Base-by-base conservation (phyloP, 164 flowering plant species). In the Magnolia kwangsiensis region DNA sequence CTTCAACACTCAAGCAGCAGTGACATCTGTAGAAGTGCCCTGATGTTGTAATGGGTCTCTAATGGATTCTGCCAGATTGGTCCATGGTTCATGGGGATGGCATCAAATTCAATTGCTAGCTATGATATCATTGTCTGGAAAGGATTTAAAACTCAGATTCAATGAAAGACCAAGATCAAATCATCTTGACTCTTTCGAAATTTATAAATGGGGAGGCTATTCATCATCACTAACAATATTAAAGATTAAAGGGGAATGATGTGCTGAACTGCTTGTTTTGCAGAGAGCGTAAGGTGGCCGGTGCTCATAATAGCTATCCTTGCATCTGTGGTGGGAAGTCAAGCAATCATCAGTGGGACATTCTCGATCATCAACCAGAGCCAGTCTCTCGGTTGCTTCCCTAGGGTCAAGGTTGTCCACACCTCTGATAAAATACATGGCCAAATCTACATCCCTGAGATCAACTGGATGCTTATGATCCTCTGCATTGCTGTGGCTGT, bases 281-380 rank as follows among this genome's bases (percentile, higher is more conserved):
- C 91, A 94, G 98, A 87, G 70, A 78, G 75, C 64, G 89, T 94
- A 67, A 86, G 92, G 81, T 90, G 94, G 96, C 98, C 97, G 1
- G 94, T 94, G 76, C 86, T 94, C 69, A 58, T 85, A 29, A 65
- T 94, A 10, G 98, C 98, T 19, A 92, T 94, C 71, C 92, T 94
- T 75, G 98, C 98, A 73, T 89, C 98, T n/a, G 97, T 94, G 51
- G 98, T 94, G 61, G 98, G 98, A 78, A 92, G 98, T 85, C 98
- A 94, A 84, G 98, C 98, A 27, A 94, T 94, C 76, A 94, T 94
- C 85, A 94, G 98, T 45, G 98, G 98, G 50, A 92, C 98, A n/a
- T 94, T 94, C 88, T 94, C 98, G 55, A 94, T 94, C 75, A 94
- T 94, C 77, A 94, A 92, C 86, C 98, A 94, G 86, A 94, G 98